phyloP scores from a whole-genome alignment of 768 basidiomycete species.

The Russula earlei region DNA sequence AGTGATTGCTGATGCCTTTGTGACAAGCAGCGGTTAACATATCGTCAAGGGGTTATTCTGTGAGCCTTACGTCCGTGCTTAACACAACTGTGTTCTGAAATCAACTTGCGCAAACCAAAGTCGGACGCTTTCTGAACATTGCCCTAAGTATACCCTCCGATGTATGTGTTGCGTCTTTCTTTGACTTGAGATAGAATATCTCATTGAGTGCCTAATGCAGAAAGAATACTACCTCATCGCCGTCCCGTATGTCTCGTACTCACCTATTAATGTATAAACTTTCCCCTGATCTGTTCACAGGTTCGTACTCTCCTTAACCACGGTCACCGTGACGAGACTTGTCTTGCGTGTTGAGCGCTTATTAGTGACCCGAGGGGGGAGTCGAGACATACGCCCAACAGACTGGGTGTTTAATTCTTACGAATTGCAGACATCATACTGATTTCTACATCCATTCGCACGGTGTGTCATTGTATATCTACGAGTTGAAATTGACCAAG shows the following conservation, averaged over 20 bases:
- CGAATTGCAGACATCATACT: not conserved
- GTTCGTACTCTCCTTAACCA: conserved; percentile 8
- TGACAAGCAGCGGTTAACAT: not conserved
- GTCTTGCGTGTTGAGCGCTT: conserved; percentile 14
- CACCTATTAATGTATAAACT: not conserved
- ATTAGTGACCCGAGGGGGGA: not conserved
- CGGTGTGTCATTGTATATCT: not conserved
- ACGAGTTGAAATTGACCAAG: not conserved
- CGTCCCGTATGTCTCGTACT: conserved; percentile 2
- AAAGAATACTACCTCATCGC: conserved; percentile 9
- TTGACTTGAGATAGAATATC: not conserved
- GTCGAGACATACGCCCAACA: not conserved
- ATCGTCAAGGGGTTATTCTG: conserved; percentile 4
- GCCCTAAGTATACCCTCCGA: conserved; percentile 7
- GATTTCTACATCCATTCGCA: not conserved
- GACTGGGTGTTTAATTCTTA: conserved; percentile 10
- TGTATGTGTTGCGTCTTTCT: not conserved
- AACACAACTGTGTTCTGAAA: not conserved
- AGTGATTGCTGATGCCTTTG: not conserved
- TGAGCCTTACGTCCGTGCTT: not conserved
- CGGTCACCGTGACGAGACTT: conserved; percentile 5
- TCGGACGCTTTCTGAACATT: conserved; percentile 13
- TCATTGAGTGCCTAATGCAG: not conserved
- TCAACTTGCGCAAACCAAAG: not conserved
- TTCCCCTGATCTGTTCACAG: not conserved